Evolutionary conservation across 78 protist species (phyloP).

Genomic region (Bodo saltans): DNA sequence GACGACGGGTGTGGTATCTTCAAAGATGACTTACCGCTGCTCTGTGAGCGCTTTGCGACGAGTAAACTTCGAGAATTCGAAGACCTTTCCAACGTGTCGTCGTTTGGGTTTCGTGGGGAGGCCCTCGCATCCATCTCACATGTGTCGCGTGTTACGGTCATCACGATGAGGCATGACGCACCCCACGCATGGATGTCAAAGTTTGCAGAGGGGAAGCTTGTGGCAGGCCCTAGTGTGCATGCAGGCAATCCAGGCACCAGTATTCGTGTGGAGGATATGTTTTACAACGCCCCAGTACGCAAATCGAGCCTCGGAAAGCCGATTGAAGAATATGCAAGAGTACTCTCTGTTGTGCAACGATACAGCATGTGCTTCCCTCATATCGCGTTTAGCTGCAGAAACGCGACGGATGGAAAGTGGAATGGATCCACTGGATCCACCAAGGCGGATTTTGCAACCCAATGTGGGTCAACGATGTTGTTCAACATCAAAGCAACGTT

Average conservation of each 20-base stretch:
- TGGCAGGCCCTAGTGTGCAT: slow-evolving; percentile 73
- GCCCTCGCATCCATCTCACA: slow-evolving; percentile 94
- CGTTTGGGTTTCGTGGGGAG: slow-evolving; percentile 92
- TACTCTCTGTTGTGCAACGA: slow-evolving; percentile 57
- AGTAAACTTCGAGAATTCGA: slow-evolving; percentile 74
- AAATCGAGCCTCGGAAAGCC: slow-evolving; percentile 51
- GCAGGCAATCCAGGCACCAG: slow-evolving; percentile 78
- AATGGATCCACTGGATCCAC: not conserved
- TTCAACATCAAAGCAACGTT: not conserved
- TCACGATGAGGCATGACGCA: slow-evolving; percentile 62
- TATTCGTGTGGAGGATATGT: slow-evolving; percentile 84
- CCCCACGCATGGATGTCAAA: not conserved
- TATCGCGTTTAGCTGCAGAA: slow-evolving; percentile 57
- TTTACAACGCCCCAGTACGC: slow-evolving; percentile 77
- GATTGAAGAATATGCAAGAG: slow-evolving; percentile 72
- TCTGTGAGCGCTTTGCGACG: slow-evolving; percentile 90
- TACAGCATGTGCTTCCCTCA: slow-evolving; percentile 70
- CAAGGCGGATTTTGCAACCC: not conserved
- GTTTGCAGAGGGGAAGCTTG: too few relatives aligned
- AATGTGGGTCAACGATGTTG: not conserved
- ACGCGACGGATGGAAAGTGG: slow-evolving; percentile 25
- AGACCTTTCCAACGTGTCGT: slow-evolving; percentile 64
- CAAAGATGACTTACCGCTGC: slow-evolving; percentile 71
- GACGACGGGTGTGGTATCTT: slow-evolving; percentile 90
- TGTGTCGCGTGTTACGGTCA: slow-evolving; percentile 80